phyloP scores from a whole-genome alignment of 805 yeast species.

The Wickerhamomyces bovis region DNA sequence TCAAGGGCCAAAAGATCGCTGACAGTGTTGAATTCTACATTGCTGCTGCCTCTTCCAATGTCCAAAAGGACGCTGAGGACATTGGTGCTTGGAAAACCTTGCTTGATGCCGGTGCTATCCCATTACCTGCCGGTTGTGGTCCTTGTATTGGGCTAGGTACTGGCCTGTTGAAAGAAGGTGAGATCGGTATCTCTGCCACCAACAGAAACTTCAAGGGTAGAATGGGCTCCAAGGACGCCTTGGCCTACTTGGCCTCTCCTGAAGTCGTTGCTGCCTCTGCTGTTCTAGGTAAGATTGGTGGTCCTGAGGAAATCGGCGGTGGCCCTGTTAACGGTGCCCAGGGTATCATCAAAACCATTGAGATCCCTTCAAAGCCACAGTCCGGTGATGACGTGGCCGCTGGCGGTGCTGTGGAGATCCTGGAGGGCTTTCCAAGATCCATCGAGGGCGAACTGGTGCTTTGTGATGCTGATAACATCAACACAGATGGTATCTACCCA shows the following conservation, averaged over 20 bases:
- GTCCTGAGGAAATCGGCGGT: slow-evolving; percentile 82
- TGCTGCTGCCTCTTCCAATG: slow-evolving; percentile 94
- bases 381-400: slow-evolving; percentile 25
- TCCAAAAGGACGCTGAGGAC: slow-evolving; percentile 87
- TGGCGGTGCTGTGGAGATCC: slow-evolving; percentile 53
- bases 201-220: slow-evolving; percentile 98
- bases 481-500: slow-evolving; percentile 98
- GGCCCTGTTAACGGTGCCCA: slow-evolving; percentile 41
- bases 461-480: slow-evolving; percentile 95
- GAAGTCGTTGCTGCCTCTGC: slow-evolving; percentile 99
- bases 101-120: slow-evolving; percentile 87
- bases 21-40: slow-evolving; percentile 91
- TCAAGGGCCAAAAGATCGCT: slow-evolving; percentile 74
- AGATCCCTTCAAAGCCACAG: slow-evolving; percentile 25
- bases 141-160: slow-evolving; percentile 98
- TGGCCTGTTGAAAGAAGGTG: slow-evolving; percentile 90
- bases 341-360: slow-evolving; percentile 39
- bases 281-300: slow-evolving; percentile 86
- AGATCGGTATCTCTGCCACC: slow-evolving; percentile 97
- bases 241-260: slow-evolving; percentile 94
- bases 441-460: slow-evolving; percentile 89
- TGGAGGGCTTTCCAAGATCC: slow-evolving; percentile 85
- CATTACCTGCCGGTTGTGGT: slow-evolving; percentile 98
- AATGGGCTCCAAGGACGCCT: slow-evolving; percentile 96
- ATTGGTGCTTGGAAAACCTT: slow-evolving; percentile 89